A percentile compares a stretch with the other conserved stretches of the same genome.
phyloP scores from a whole-genome alignment of 23 red algal species.

The Gracilaria domingensis region DNA sequence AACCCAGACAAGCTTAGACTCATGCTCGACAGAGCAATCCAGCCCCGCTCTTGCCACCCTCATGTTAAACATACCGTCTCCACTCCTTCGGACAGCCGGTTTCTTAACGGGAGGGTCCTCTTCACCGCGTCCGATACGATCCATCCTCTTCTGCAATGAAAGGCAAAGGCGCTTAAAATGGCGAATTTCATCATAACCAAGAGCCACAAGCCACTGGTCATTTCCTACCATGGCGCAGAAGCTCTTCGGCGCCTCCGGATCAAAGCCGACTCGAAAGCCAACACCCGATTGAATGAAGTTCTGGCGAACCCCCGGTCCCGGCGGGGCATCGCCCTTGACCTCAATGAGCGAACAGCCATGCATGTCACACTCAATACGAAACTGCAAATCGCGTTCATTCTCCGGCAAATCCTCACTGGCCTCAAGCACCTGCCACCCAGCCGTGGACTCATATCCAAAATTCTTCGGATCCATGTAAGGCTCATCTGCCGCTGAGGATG shows the following conservation, averaged over 20 bases:
- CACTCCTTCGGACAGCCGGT: conserved; percentile 46
- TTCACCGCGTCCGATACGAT: conserved; percentile 61
- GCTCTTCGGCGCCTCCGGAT: conserved; percentile 67
- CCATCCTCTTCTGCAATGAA: conserved; percentile 74
- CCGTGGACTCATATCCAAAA: conserved; percentile 69
- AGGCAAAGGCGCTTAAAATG: conserved; percentile 73
- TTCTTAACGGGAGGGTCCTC: conserved; percentile 66
- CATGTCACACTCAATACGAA: conserved; percentile 81
- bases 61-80: conserved; percentile 80
- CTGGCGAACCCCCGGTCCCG: conserved; percentile 60
- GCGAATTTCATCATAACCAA: conserved; percentile 65
- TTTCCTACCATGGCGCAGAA: conserved; percentile 71
- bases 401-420: conserved; percentile 48
- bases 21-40: conserved; percentile 72
- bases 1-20: conserved; percentile 67
- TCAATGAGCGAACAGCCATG: conserved; percentile 76
- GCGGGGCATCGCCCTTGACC: conserved; percentile 51
- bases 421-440: conserved; percentile 74
- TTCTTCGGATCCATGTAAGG: conserved; percentile 80
- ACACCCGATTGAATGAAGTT: conserved; percentile 55
- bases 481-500: conserved; percentile 29
- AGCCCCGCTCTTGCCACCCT: conserved; percentile 37
- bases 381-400: conserved; percentile 47
- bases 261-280: conserved; percentile 76
- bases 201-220: conserved; percentile 64